Conservation (phyloP, 352 stramenopile species). For the Globisporangium rhizosaccharum region DNA sequence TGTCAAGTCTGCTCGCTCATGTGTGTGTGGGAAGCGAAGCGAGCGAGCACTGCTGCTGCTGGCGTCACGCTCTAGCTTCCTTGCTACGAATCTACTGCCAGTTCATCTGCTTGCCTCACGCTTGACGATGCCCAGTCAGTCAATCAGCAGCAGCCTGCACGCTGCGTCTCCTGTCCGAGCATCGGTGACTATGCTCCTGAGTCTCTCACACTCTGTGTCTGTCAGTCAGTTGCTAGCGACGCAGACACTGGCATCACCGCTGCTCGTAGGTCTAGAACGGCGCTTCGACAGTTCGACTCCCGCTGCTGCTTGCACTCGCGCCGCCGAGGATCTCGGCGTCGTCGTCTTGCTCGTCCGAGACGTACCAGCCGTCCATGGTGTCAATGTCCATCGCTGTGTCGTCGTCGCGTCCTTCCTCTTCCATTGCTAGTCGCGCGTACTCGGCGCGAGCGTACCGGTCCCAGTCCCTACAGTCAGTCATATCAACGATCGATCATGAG, state of each 20-base stretch:
- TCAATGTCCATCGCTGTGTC: constrained; percentile 87
- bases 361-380: constrained; percentile 87
- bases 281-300: constrained; percentile 61
- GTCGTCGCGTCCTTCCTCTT: constrained; percentile 93
- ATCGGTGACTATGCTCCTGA: too few relatives aligned
- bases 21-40: too few relatives aligned
- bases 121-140: too few relatives aligned
- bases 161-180: too few relatives aligned
- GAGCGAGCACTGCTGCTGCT: too few relatives aligned
- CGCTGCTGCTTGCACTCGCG: constrained; percentile 15
- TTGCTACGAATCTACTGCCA: too few relatives aligned
- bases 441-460: constrained; percentile 96
- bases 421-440: constrained; percentile 96
- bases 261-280: constrained; percentile 39
- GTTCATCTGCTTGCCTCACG: too few relatives aligned
- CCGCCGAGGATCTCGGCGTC: constrained; percentile 48
- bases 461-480: constrained; percentile 84
- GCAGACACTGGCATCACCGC: too few relatives aligned
- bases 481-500: neutral
- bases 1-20: too few relatives aligned
- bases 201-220: neutral
- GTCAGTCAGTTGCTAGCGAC: too few relatives aligned
- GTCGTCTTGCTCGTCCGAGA: constrained; percentile 76
- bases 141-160: too few relatives aligned
- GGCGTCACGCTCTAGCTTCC: too few relatives aligned